These are phyloP conservation scores for Trametes cinnabarina DNA, from an alignment of 768 basidiomycete genomes.

Conservation along the genomic window DNA sequence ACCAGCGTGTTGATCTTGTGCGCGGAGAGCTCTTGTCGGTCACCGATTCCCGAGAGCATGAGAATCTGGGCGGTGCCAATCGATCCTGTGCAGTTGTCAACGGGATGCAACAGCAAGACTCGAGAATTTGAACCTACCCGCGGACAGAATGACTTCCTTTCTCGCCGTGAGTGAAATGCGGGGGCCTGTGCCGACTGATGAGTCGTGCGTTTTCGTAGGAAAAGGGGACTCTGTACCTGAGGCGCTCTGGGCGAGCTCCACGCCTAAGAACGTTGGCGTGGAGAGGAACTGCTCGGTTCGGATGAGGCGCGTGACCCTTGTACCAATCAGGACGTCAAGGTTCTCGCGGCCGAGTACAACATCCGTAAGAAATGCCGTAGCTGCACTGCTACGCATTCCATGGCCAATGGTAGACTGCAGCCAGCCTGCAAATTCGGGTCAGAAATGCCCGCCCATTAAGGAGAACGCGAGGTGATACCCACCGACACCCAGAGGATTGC, in stretches of 20 bases:
- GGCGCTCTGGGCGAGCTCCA: slow-evolving; percentile 8
- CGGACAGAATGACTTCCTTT: slow-evolving; percentile 26
- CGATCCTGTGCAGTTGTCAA: too few species aligned
- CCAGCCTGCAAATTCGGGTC: neutral
- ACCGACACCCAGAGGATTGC: slow-evolving; percentile 26
- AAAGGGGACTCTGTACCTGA: neutral
- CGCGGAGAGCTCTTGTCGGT: slow-evolving; percentile 14
- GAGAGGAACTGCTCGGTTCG: neutral
- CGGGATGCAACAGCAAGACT: too few species aligned
- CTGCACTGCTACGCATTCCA: neutral
- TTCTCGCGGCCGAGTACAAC: neutral
- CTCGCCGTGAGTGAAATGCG: slow-evolving; percentile 10
- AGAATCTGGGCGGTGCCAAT: slow-evolving; percentile 26
- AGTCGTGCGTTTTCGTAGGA: too few species aligned
- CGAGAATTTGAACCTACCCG: too few species aligned
- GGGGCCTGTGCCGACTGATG: neutral
- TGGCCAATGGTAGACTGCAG: neutral
- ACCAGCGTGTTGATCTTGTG: slow-evolving; percentile 22
- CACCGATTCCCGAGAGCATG: slow-evolving; percentile 32
- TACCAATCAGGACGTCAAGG: slow-evolving; percentile 13
- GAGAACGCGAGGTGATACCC: neutral
- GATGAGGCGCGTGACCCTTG: slow-evolving; percentile 5
- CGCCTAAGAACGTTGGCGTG: neutral
- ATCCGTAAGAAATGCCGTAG: slow-evolving; percentile 5
- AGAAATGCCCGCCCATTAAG: too few species aligned